Evolutionary conservation across 441 rosid genomes (phyloP), one percentile per base, ranked within the genome.

Genomic region (Sinapis alba): DNA sequence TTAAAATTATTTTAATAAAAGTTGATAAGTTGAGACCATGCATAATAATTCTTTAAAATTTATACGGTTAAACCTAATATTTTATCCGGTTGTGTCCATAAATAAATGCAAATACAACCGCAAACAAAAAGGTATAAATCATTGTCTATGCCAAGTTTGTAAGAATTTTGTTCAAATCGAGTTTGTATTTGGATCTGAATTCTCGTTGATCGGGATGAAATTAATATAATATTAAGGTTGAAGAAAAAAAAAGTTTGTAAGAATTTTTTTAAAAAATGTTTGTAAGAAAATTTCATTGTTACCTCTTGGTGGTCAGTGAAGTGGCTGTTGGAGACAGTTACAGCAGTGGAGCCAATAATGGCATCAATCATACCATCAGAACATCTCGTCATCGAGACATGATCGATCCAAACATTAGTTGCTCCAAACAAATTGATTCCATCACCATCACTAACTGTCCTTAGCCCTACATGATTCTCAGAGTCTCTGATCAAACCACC

Each of bases 231-330:
- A n/a, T n/a, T n/a, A n/a, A n/a, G n/a, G n/a, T n/a, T n/a, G n/a
- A n/a, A n/a, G n/a, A n/a, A n/a, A n/a, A n/a, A n/a, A n/a, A n/a
- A 1, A 50, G 56, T 13, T n/a, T 43, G 51, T 43, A 43, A 43
- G 18, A 43, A 9, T n/a, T 15, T 43, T 43, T 43, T 43, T 43
- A 5, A 5, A 3, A n/a, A 13, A 43, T 43, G 51, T 5, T 43
- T 43, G 51, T 43, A 43, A 45, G 19, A 45, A 41, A 47, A 6
- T 16, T 7, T 7, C 27, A 13, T 61, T 24, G 1, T 84, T 74
- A 87, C 96, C 71, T 89, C 90, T 26, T 84, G 82, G 78, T 91
- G 94, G 65, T 85, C 58, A n/a, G 92, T 87, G 76, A 91, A 83
- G 64, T 89, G 94, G 65, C 78, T 66, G 59, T 91, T 91, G 18